These are phyloP conservation scores for Globisporangium nodosum DNA, from an alignment of 352 stramenopile genomes.

Conservation along the genomic window DNA sequence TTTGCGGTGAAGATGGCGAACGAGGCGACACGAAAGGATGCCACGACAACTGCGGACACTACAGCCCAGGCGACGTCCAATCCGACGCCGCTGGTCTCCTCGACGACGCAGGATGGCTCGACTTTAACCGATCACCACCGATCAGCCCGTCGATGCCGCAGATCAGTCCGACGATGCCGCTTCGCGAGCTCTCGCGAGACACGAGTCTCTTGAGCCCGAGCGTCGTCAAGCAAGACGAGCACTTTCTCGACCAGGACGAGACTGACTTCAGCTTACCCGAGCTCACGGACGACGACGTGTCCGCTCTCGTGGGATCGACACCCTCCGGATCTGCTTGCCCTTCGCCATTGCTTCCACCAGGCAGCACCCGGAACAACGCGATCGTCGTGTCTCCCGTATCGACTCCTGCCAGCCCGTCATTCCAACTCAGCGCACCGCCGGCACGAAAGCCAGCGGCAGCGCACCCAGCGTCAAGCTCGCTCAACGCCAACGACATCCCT, in stretches of 20 bases:
- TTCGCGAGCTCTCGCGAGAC: slow-evolving; percentile 4
- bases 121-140: slow-evolving; percentile 19
- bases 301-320: slow-evolving; percentile 28
- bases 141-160: slow-evolving; percentile 16
- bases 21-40: slow-evolving; percentile 15
- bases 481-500: slow-evolving; percentile 38
- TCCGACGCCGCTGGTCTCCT: slow-evolving; percentile 7
- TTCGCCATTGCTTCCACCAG: not conserved
- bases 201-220: not conserved
- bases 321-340: slow-evolving; percentile 26
- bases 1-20: slow-evolving; percentile 13
- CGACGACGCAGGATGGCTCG: slow-evolving; percentile 25
- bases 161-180: slow-evolving; percentile 15
- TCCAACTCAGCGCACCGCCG: not conserved
- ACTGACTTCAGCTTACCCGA: slow-evolving; percentile 29
- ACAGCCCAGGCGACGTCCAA: not conserved
- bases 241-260: slow-evolving; percentile 23
- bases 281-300: slow-evolving; percentile 39
- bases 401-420: not conserved
- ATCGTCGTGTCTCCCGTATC: not conserved
- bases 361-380: not conserved
- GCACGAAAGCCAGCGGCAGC: not conserved
- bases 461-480: not conserved
- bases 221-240: slow-evolving; percentile 11
- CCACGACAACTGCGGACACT: slow-evolving; percentile 2